Conservation (phyloP, 305 asterid genomes). For the Solanum hybrid region DNA sequence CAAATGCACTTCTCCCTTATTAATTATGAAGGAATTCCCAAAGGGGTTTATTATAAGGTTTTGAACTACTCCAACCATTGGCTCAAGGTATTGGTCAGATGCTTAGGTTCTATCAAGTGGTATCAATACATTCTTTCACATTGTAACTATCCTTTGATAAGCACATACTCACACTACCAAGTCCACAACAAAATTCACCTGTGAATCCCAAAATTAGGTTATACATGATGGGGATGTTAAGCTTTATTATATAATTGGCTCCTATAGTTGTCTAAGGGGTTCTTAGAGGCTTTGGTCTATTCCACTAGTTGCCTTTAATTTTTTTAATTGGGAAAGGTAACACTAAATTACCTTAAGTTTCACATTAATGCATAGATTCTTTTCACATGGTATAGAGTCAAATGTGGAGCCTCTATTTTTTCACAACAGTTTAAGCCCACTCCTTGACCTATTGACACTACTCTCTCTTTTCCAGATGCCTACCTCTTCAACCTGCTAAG, state of each 20-base stretch:
- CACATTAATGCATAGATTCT: not conserved
- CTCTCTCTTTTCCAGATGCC: not conserved
- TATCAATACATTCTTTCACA: not conserved
- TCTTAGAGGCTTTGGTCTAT: not conserved
- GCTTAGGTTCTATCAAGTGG: not conserved
- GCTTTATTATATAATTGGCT: not conserved
- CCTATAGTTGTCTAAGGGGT: not conserved
- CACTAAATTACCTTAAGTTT: not conserved
- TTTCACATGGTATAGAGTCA: not conserved
- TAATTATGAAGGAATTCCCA: not conserved
- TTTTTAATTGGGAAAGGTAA: not conserved
- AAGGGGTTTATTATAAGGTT: not conserved
- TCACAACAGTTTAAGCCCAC: not conserved
- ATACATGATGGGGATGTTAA: not conserved
- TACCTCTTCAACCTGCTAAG: not conserved
- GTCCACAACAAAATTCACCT: not conserved
- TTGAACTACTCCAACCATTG: not conserved
- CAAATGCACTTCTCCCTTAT: not conserved
- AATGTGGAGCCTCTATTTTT: not conserved
- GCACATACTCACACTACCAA: not conserved
- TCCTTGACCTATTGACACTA: not conserved
- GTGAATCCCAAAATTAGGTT: not conserved
- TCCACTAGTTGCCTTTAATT: not conserved
- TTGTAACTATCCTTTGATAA: not conserved
- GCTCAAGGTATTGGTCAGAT: not conserved